These are phyloP conservation scores for Corchorus capsularis DNA, from an alignment of 345 rosid genomes.

Conservation along the genomic window DNA sequence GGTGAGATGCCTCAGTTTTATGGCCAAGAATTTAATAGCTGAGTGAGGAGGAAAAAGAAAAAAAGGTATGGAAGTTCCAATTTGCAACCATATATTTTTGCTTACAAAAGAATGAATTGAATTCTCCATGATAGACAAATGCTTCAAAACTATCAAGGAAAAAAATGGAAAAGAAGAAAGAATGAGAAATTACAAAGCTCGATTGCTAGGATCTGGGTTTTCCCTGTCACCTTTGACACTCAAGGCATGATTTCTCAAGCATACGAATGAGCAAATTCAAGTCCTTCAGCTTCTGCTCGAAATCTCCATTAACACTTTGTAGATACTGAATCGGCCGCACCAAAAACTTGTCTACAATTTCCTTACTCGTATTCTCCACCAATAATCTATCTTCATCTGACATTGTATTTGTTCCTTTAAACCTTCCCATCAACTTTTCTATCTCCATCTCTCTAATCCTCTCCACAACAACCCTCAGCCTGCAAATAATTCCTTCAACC, in stretches of 20 bases:
- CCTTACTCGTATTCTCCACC: constrained; percentile 7
- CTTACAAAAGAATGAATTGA: neutral
- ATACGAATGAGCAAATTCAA: neutral
- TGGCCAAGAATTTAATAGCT: too few species aligned
- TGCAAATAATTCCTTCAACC: neutral
- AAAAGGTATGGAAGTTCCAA: too few species aligned
- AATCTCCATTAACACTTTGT: neutral
- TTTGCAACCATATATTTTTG: too few species aligned
- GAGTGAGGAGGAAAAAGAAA: too few species aligned
- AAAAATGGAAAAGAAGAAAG: neutral
- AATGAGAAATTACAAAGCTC: neutral
- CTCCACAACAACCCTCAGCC: constrained; percentile 11
- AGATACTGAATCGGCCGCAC: neutral
- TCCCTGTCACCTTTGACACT: neutral
- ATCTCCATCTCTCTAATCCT: neutral
- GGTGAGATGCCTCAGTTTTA: too few species aligned
- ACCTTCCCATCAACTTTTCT: neutral
- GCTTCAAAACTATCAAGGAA: neutral
- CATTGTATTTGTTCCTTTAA: constrained; percentile 10
- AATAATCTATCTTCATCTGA: constrained; percentile 12
- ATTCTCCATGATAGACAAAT: neutral
- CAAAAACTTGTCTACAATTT: constrained; percentile 6
- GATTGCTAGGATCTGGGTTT: neutral
- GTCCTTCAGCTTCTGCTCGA: neutral
- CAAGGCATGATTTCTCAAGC: constrained; percentile 1